A percentile compares a stretch with the other conserved stretches of the same genome.
phyloP scores from a whole-genome alignment of 2,329 filamentous ascomycete species.

The Venturia asperata region DNA sequence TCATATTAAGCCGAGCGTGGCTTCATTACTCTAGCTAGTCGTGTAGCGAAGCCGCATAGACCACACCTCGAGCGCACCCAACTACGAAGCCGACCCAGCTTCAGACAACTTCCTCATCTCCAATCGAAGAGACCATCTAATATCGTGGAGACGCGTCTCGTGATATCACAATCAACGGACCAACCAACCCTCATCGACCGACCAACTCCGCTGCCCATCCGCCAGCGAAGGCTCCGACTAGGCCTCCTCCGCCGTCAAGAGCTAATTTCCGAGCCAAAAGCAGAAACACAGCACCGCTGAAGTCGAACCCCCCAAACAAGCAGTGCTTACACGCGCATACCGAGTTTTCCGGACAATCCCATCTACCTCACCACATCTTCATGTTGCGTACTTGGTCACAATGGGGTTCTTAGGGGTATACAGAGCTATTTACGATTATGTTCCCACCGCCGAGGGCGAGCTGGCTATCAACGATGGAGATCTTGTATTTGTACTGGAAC shows the following conservation, averaged over 20 bases:
- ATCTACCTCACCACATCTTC: neutral
- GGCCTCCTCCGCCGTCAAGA: neutral
- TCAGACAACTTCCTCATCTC: neutral
- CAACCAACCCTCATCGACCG: neutral
- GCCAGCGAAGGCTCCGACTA: neutral
- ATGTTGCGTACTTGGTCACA: slow-evolving; percentile 11
- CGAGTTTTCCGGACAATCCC: neutral
- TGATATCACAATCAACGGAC: neutral
- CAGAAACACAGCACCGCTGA: neutral
- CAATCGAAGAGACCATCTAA: neutral
- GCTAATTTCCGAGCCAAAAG: slow-evolving; percentile 10
- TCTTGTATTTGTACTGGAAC: slow-evolving; percentile 80
- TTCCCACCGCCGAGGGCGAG: slow-evolving; percentile 78
- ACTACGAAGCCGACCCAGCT: neutral
- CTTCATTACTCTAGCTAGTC: neutral
- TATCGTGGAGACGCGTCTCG: neutral
- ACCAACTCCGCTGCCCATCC: neutral
- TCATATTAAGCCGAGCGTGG: neutral
- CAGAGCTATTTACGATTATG: slow-evolving; percentile 87
- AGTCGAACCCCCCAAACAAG: neutral
- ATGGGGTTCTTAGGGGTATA: slow-evolving; percentile 95
- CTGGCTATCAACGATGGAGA: slow-evolving; percentile 79
- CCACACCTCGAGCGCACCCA: neutral
- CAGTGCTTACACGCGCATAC: neutral
- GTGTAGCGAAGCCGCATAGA: slow-evolving; percentile 8